Base-by-base conservation (phyloP, 2,329 filamentous ascomycete genomes). In the Raffaelea albimanens region DNA sequence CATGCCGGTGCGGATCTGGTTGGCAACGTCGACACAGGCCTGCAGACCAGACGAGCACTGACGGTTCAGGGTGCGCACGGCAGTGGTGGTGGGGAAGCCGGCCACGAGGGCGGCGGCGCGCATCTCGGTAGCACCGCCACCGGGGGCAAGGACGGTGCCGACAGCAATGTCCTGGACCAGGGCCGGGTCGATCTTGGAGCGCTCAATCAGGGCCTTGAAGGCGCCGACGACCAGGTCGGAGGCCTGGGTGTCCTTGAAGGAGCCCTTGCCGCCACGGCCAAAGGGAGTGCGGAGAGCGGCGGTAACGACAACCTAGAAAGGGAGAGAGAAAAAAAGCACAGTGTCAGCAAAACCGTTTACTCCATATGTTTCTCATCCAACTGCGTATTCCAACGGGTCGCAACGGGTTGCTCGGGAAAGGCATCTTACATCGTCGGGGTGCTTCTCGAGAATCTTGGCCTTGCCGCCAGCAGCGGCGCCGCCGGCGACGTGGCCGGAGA, bases 71-170 rank as follows among this genome's bases (percentile, higher is more conserved):
- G 82, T 82, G 69, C 86, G 88, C 49, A 95, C 85, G n/a, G 89
- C 85, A 5, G 89, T 80, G 18, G 80, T 76, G 59, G 86, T 85
- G 40, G 93, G 87, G 73, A 97, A 94, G 41, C 93, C 93, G 44
- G 93, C 93, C 7, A 88, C 87, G 49, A 97, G 75, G 47, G 84
- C 83, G 33, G 93, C 93, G 51, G 89, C 93, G 55, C 93, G 85
- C 82, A 95, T 96, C 71, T 97, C 93, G 42, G 93, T 97, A 20
- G 93, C 93, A 56, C 91, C 93, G 57, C 89, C 93, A 52, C 93
- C 93, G 31, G 91, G 91, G 18, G 91, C 82, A 43, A 98, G 82
- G 25, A 98, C 93, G 48, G 83, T 85, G 56, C 93, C 93, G 50
- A 97, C 90, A 45, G 85, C 85, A 55, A 98, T 84, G 63, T 98